These are phyloP conservation scores for Nicotiana paniculata DNA, from an alignment of 257 asterid species.

Conservation along the genomic window DNA sequence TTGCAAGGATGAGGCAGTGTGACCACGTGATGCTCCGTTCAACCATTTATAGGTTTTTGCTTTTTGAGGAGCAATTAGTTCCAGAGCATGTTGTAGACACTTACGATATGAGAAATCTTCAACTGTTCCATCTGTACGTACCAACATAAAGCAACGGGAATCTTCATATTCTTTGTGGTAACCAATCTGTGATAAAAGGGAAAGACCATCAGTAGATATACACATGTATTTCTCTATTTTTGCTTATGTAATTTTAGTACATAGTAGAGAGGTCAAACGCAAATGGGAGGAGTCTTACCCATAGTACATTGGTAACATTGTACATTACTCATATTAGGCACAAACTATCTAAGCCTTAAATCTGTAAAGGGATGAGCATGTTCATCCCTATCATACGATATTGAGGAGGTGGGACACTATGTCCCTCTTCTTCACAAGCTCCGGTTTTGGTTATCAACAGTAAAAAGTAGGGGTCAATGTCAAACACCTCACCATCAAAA, in stretches of 20 bases:
- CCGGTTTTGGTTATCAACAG: background rate
- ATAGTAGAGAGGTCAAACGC: too few species aligned
- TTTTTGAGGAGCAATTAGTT: constrained; percentile 43
- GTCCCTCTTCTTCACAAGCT: background rate
- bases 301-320: too few species aligned
- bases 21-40: background rate
- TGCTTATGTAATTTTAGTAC: too few species aligned
- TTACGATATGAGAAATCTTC: constrained; percentile 90
- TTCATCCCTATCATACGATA: background rate
- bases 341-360: background rate
- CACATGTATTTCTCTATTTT: too few species aligned
- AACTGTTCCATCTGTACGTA: constrained; percentile 65
- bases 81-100: constrained; percentile 54
- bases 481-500: background rate
- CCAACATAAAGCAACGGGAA: constrained; percentile 64
- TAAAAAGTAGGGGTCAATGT: background rate
- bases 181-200: constrained; percentile 53
- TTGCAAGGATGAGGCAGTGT: background rate
- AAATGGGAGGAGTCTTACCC: too few species aligned
- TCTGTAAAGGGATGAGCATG: background rate
- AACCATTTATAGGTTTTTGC: constrained; percentile 35
- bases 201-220: background rate
- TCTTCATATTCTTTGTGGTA: constrained; percentile 52
- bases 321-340: too few species aligned
- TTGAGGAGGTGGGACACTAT: background rate